Base-by-base conservation (phyloP, 2,329 filamentous ascomycete species). In the Pseudopyrenochaeta lycopersici region DNA sequence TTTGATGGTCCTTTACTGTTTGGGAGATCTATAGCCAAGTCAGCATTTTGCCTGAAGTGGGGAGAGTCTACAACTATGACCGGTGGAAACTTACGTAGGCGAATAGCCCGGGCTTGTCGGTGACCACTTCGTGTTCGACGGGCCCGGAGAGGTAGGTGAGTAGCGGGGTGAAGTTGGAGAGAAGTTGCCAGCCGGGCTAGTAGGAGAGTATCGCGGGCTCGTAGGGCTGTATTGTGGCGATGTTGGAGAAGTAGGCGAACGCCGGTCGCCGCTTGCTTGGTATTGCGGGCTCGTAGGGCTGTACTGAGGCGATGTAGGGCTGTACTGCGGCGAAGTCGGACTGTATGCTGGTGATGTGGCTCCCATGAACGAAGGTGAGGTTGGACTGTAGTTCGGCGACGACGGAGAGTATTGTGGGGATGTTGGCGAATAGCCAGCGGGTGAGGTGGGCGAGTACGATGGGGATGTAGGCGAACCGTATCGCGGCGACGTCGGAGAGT, bases 271-370 rank as follows among this genome's bases (percentile, higher is more conserved):
- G 84, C 29, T 84, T 81, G 77, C 69, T 74, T 80, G 64, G 81
- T 85, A 63, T 81, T 73, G 67, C n/a, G 75, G 88, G 46, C 85
- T 88, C 3, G 87, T 85, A n/a, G 88, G 88, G 68, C 86, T 89
- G 77, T 91, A 91, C 68, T 83, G 87, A 49, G 89, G 88, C 62
- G 86, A 89, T 5, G 87, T 88, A 2, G 88, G 88, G 36, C 68
- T 68, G 49, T 63, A 76, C 45, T 81, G 76, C 20, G 79, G 79
- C 54, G 82, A 85, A 32, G 82, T 84, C 15, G 84, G 84, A 46
- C 82, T 85, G 65, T 85, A 86, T 59, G 80, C 82, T 18, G 83
- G 84, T 23, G 82, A 84, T 1, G 61, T 62, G 10, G 61, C 58
- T 30, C 61, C 61, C 40, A 59, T 52, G 32, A 62, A 61, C 12